Evolutionary conservation across 2,329 filamentous ascomycete genomes (phyloP).

Genomic region (Trichoderma sp.): DNA sequence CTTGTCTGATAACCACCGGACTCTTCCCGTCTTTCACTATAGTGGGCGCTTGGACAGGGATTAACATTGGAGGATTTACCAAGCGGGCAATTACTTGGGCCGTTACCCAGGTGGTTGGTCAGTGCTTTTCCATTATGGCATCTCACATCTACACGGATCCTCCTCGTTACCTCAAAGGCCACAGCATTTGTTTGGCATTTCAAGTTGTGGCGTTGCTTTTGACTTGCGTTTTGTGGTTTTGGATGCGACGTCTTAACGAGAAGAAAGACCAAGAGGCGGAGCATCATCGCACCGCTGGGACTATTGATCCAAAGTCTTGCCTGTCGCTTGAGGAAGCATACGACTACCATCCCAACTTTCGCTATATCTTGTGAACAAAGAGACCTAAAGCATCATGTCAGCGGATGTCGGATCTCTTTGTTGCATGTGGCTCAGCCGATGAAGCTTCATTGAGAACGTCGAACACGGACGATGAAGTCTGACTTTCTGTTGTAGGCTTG

Average conservation of each 20-base stretch:
- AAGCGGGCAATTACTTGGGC: slow-evolving; percentile 12
- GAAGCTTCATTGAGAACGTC: background rate
- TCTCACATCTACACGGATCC: slow-evolving; percentile 14
- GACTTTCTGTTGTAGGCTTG: background rate
- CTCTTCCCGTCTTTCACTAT: slow-evolving; percentile 2
- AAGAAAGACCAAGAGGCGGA: slow-evolving; percentile 4
- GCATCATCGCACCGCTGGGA: background rate
- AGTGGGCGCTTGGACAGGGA: background rate
- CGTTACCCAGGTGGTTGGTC: background rate
- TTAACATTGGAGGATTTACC: slow-evolving; percentile 4
- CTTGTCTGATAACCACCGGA: slow-evolving; percentile 2
- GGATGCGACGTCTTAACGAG: background rate
- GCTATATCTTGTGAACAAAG: background rate
- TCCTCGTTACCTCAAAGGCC: slow-evolving; percentile 4
- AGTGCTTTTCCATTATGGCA: slow-evolving; percentile 12
- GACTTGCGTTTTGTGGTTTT: background rate
- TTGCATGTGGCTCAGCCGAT: background rate
- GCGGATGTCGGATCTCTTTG: too few species aligned
- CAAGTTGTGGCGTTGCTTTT: background rate
- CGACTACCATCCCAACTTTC: slow-evolving; percentile 6
- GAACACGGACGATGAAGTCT: background rate
- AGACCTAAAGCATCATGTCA: background rate
- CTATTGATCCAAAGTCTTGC: background rate
- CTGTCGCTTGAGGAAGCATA: slow-evolving; percentile 4
- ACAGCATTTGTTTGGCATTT: background rate